phyloP scores from a whole-genome alignment of 371 early-diverging fungal genomes.

The Mucor plumbeus region DNA sequence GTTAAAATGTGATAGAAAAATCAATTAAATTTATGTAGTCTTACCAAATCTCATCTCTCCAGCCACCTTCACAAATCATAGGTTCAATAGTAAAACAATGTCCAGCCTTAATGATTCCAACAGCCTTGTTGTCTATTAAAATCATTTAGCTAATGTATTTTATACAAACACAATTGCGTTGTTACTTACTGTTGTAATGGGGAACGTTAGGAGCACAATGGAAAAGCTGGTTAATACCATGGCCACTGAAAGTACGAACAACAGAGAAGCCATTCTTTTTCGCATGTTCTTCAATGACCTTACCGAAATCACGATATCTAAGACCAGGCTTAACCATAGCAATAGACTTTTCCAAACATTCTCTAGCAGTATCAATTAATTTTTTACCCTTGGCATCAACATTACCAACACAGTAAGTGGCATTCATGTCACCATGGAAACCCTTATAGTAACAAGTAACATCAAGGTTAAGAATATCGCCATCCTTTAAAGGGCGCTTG shows the following conservation, averaged over 20 bases:
- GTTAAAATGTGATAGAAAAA: no score
- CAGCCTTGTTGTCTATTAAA: slow-evolving; percentile 82
- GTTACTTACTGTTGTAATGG: slow-evolving; percentile 86
- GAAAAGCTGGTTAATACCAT: slow-evolving; percentile 91
- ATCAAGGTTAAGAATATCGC: slow-evolving; percentile 94
- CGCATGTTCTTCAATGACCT: slow-evolving; percentile 89
- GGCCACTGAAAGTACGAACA: slow-evolving; percentile 94
- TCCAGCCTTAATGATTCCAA: slow-evolving; percentile 92
- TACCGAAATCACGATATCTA: slow-evolving; percentile 92
- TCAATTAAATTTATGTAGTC: not conserved
- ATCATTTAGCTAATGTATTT: not conserved
- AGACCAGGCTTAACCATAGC: slow-evolving; percentile 90
- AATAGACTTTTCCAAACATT: slow-evolving; percentile 90
- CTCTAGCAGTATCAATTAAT: slow-evolving; percentile 79
- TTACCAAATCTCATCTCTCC: slow-evolving; percentile 63
- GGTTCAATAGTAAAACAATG: slow-evolving; percentile 98
- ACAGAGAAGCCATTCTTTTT: slow-evolving; percentile 87
- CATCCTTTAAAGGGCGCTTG: slow-evolving; percentile 81
- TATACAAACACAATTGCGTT: not conserved
- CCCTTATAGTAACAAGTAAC: slow-evolving; percentile 85
- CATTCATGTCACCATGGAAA: slow-evolving; percentile 93
- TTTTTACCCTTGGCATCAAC: slow-evolving; percentile 78
- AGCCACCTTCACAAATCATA: slow-evolving; percentile 92
- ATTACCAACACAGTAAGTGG: slow-evolving; percentile 86
- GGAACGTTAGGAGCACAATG: slow-evolving; percentile 92